Evolutionary conservation across 1,284 basidiomycete species (phyloP).

Genomic region (Hemileia vastatrix): DNA sequence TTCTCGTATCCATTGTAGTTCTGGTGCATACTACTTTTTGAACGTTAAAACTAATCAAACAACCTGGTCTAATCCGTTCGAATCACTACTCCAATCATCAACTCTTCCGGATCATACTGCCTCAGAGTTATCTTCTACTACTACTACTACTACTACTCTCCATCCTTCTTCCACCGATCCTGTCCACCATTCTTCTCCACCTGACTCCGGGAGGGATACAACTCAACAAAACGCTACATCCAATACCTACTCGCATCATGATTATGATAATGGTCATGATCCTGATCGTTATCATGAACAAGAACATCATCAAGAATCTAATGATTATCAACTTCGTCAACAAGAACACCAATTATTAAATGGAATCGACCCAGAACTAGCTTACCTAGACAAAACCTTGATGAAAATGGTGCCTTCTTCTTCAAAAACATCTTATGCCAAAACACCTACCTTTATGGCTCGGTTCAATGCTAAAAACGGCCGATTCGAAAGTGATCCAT

Average conservation of each 20-base stretch:
- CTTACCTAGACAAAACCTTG: conserved; percentile 4
- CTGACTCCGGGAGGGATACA: conserved; percentile 3
- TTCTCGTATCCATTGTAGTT: background rate
- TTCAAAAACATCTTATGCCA: background rate
- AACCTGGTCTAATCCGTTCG: conserved; percentile 14
- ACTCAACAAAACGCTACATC: too few relatives aligned
- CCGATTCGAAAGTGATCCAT: conserved; percentile 8
- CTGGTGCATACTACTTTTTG: conserved; percentile 14
- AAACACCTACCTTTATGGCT: conserved; percentile 2
- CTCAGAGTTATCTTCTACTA: too few relatives aligned
- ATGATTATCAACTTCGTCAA: too few relatives aligned
- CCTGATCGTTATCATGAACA: too few relatives aligned
- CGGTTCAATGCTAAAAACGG: conserved; percentile 11
- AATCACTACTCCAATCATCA: background rate
- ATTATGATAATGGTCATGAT: too few relatives aligned
- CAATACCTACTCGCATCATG: too few relatives aligned
- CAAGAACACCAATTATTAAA: too few relatives aligned
- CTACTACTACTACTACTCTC: too few relatives aligned
- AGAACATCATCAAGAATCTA: too few relatives aligned
- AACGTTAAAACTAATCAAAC: conserved; percentile 12
- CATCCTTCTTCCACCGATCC: too few relatives aligned
- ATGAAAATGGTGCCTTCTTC: background rate
- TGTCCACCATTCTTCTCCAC: background rate
- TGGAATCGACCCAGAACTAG: conserved; percentile 18
- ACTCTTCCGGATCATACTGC: background rate